Base-by-base conservation (phyloP, 2,329 filamentous ascomycete species). In the Venturia carpophila region DNA sequence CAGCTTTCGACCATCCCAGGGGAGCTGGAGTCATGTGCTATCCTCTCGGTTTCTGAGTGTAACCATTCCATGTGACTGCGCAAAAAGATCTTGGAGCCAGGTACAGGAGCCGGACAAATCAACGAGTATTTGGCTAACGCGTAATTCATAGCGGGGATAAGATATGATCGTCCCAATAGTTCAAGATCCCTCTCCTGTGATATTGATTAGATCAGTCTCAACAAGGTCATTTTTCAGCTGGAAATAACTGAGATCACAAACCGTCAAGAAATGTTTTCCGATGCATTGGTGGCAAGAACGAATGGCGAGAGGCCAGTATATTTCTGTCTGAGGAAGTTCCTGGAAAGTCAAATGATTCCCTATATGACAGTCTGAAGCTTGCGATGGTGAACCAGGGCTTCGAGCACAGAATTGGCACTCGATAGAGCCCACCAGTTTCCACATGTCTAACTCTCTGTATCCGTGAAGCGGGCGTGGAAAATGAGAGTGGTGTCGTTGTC, bases 361-460 rank as follows among this genome's bases (percentile, higher is more conserved):
- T 86, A 62, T 79, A 69, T 21, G 37, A 41, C 77, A 71, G 76
- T 78, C 71, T 67, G 47, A 52, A 52, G 47, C 27, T 74, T 69
- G 67, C 72, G 67, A 66, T 71, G 67, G 64, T 68, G 52, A 58
- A 68, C 69, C 47, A 70, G 67, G 63, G 72, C 73, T 70, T 67
- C 79, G 83, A 64, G 76, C 78, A 75, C 91, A 94, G 69, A 87
- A 84, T 71, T 92, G 86, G 74, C 91, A 95, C 64, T 72, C 75
- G 39, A 72, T 78, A 60, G 84, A 82, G 73, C 84, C 86, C 43
- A 85, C 80, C 62, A 94, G 78, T 71, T 83, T 84, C 84, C 90
- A 91, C 89, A 92, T 92, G 52, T 87, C 83, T 68, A 90, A 78
- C 74, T 94, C 90, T 52, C 84, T 83, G 72, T 82, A 83, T 66